Evolutionary conservation across 768 basidiomycete species (phyloP), one percentile per base, ranked within the genome.

Genomic region (Boletellus emodensis): DNA sequence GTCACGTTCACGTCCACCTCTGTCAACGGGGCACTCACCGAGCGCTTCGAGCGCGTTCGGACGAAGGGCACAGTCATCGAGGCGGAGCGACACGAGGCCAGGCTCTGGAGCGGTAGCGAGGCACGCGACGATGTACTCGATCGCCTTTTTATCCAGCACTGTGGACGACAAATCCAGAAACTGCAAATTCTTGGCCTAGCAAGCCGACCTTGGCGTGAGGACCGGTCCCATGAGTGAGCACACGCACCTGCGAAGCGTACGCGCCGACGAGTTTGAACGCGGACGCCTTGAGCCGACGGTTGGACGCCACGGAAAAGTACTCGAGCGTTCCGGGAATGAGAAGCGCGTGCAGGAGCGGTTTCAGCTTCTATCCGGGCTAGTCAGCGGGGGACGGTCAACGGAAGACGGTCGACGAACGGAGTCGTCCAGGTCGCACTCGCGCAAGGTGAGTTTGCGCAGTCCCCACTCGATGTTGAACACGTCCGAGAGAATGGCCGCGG

Each of bases 391-490:
- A 22, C 13, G 32, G 33, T 2, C 43, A 39, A 24, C 18, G 52
- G 41, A 26, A 22, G 1, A 17, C n/a, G 46, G 20, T 39, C 39
- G 38, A 64, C 49, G 6, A 69, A 93, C 93, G 51, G 78, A 76
- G 45, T 92, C 88, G 56, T 94, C 91, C 18, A 98, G 67, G 57
- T 94, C 84, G 60, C 94, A 97, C 64, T 89, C 87, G 37, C 90
- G 82, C 48, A 96, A 78, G 0, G 87, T 84, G 18, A 95, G 73
- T 60, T 92, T 94, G 24, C 87, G 76, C 17, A 96, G 72, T 0
- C 94, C 94, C 89, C 94, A 97, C 67, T 97, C 92, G 50, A 96
- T 85, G 8, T 83, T 82, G 55, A 98, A 83, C 13, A 96, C 83
- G 68, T 98, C 95, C 0, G 95, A 87, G 15, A 99, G 76, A 15